Conservation (phyloP, 345 rosid species). For the Camelina laxa region DNA sequence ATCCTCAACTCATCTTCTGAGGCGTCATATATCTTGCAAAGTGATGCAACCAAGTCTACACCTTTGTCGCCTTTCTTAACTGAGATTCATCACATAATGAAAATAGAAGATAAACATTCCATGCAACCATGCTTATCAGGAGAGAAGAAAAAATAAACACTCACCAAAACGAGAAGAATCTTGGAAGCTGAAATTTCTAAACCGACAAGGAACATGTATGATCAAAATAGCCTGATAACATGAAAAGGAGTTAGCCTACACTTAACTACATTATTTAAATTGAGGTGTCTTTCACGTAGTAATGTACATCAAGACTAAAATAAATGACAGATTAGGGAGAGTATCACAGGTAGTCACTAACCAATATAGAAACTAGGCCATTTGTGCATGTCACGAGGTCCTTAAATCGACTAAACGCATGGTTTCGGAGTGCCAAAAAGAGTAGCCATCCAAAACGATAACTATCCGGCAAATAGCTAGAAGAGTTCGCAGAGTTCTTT, state of each 20-base stretch:
- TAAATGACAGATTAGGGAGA: conserved; percentile 1
- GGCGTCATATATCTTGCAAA: conserved; percentile 74
- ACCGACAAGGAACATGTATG: conserved; percentile 75
- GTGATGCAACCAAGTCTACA: conserved; percentile 83
- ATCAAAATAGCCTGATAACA: conserved; percentile 80
- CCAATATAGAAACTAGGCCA: conserved; percentile 90
- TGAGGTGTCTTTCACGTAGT: neutral
- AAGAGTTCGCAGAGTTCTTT: conserved; percentile 49
- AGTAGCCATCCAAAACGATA: conserved; percentile 95
- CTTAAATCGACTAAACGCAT: conserved; percentile 80
- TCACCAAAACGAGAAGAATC: conserved; percentile 74
- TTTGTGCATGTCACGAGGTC: conserved; percentile 88
- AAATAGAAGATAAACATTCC: neutral
- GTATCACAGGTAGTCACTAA: conserved; percentile 48
- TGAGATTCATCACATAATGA: conserved; percentile 45
- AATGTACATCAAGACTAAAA: conserved; percentile 3
- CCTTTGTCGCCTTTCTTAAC: conserved; percentile 78
- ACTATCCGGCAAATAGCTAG: conserved; percentile 54
- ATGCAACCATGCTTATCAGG: neutral
- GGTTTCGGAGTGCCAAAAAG: conserved; percentile 88
- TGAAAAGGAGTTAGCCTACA: conserved; percentile 23
- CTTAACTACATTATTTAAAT: conserved; percentile 6
- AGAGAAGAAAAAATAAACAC: conserved; percentile 29
- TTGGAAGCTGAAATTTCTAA: conserved; percentile 71
- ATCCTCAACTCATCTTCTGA: conserved; percentile 83